A percentile compares a stretch with the other conserved stretches of the same genome.
Evolutionary conservation across 2,329 filamentous ascomycete genomes (phyloP).

Genomic region (Stachybotrys chlorohalonatus): DNA sequence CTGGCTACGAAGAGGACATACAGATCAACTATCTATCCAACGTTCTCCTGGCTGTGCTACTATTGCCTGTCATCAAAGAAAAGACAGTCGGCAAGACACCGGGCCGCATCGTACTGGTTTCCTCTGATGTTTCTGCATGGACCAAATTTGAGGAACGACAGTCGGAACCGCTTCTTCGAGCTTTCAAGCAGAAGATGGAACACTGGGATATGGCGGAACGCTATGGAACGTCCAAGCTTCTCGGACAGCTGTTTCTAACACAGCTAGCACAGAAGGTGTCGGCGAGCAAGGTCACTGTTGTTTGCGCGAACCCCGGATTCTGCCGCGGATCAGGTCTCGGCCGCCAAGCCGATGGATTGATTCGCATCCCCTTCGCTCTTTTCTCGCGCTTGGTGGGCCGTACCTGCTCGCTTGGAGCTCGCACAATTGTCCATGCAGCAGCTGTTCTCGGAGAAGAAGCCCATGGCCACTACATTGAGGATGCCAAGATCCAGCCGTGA

Average conservation of each 20-base stretch:
- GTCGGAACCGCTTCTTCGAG: not conserved
- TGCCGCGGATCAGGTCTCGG: not conserved
- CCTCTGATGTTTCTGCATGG: not conserved
- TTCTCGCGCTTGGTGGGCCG: not conserved
- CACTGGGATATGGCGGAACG: not conserved
- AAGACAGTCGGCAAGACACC: not conserved
- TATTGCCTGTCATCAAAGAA: not conserved
- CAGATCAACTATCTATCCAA: not conserved
- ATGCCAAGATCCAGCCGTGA: slow-evolving; percentile 3
- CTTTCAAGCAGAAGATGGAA: not conserved
- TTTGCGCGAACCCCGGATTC: not conserved
- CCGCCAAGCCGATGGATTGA: slow-evolving; percentile 1
- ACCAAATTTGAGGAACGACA: not conserved
- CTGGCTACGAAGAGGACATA: not conserved
- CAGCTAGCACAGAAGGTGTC: slow-evolving; percentile 1
- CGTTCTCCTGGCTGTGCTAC: not conserved
- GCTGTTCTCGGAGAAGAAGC: not conserved
- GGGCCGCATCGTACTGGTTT: not conserved
- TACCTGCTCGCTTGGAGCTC: not conserved
- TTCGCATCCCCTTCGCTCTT: not conserved
- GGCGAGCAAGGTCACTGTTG: not conserved
- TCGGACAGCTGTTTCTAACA: slow-evolving; percentile 1
- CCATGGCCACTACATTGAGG: slow-evolving; percentile 3
- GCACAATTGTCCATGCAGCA: slow-evolving; percentile 2
- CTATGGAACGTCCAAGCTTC: not conserved